Conservation (phyloP, 208 protist species). For the Trypanosoma mega region DNA sequence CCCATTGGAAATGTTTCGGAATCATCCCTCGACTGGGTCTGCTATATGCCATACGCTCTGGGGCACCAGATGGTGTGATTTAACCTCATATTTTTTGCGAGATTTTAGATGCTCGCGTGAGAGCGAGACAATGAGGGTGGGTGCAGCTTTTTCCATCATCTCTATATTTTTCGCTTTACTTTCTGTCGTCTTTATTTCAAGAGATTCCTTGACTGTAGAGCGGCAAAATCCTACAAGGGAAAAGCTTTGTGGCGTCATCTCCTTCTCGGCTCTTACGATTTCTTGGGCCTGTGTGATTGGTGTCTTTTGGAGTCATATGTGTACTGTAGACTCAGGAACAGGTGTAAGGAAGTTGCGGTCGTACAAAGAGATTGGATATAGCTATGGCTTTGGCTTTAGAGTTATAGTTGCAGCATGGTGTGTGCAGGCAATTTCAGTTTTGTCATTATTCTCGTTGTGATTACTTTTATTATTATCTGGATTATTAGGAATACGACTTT, state of each 20-base stretch:
- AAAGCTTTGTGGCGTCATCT: conserved; percentile 23
- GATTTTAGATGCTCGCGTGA: not conserved
- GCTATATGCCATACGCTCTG: conserved; percentile 38
- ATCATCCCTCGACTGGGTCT: not conserved
- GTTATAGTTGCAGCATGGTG: conserved; percentile 44
- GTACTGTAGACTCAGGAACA: not conserved
- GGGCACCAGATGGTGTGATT: conserved; percentile 30
- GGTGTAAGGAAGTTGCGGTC: not conserved
- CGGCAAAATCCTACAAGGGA: too few relatives aligned
- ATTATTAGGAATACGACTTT: too few relatives aligned
- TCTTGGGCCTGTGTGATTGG: conserved; percentile 38
- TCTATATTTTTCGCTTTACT: conserved; percentile 38
- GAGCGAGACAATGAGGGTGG: conserved; percentile 28
- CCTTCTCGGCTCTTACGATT: conserved; percentile 25
- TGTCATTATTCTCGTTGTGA: too few relatives aligned
- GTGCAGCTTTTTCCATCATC: conserved; percentile 39
- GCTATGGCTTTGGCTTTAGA: conserved; percentile 32
- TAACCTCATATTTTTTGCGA: not conserved
- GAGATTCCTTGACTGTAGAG: too few relatives aligned
- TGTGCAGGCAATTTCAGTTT: conserved; percentile 33
- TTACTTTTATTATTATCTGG: too few relatives aligned
- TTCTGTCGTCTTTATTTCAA: conserved; percentile 17
- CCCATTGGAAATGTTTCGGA: conserved; percentile 33
- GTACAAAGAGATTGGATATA: conserved; percentile 14
- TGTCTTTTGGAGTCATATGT: not conserved